Conservation (phyloP, 768 basidiomycete species). For the Daedaleopsis sinensis region DNA sequence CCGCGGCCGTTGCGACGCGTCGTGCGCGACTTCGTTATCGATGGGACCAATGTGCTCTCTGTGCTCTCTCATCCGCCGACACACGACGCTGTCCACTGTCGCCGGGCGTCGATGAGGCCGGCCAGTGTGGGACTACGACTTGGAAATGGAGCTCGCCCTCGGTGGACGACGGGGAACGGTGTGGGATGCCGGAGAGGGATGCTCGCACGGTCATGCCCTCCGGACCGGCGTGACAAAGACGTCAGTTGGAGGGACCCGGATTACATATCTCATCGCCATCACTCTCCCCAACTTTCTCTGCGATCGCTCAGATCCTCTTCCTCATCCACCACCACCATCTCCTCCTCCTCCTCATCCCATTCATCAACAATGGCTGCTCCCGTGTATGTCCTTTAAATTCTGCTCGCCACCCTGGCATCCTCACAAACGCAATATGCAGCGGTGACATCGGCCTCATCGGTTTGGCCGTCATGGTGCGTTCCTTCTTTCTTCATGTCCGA, state of each 20-base stretch:
- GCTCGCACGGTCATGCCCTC: slow-evolving; percentile 25
- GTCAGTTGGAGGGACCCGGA: slow-evolving; percentile 21
- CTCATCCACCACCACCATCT: slow-evolving; percentile 29
- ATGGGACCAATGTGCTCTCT: not conserved
- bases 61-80: slow-evolving; percentile 17
- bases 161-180: not conserved
- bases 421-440: slow-evolving; percentile 45
- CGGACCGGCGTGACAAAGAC: slow-evolving; percentile 31
- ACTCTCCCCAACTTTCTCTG: slow-evolving; percentile 18
- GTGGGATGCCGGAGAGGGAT: slow-evolving; percentile 14
- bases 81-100: slow-evolving; percentile 31
- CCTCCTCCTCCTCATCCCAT: slow-evolving; percentile 33
- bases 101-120: not conserved
- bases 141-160: not conserved
- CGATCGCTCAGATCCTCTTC: slow-evolving; percentile 21
- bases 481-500: slow-evolving; percentile 12
- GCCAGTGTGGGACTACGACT: not conserved
- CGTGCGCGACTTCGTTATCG: slow-evolving; percentile 18
- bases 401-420: not conserved
- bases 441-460: slow-evolving; percentile 99
- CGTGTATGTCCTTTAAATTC: slow-evolving; percentile 45
- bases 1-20: slow-evolving; percentile 8
- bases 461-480: slow-evolving; percentile 93
- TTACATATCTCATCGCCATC: slow-evolving; percentile 36
- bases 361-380: slow-evolving; percentile 44